These are phyloP conservation scores for Chaetomiaceae sp. DNA, from an alignment of 2,329 filamentous ascomycete genomes.

Conservation along the genomic window DNA sequence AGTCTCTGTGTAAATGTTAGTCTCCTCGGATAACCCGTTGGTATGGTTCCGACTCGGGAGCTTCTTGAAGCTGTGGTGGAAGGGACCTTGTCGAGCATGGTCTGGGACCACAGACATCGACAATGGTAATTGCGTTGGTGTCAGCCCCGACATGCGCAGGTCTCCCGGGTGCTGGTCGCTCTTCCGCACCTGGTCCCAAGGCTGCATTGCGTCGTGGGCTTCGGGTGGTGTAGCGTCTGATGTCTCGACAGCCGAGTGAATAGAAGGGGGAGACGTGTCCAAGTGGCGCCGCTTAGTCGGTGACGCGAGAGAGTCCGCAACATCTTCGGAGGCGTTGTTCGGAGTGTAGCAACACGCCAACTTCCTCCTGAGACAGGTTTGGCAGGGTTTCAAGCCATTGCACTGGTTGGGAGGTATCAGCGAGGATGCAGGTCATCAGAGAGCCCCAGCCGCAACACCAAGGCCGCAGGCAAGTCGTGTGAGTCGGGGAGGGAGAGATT, in stretches of 20 bases:
- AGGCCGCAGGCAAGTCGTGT: no score
- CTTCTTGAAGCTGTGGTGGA: slow-evolving; percentile 30
- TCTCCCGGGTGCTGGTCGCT: slow-evolving; percentile 13
- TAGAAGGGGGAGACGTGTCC: slow-evolving; percentile 26
- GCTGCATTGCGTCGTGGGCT: slow-evolving; percentile 14
- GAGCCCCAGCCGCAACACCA: not conserved
- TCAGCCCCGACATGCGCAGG: slow-evolving; percentile 20
- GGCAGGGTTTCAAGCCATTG: slow-evolving; percentile 54
- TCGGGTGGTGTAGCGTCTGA: slow-evolving; percentile 17
- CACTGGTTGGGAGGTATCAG: slow-evolving; percentile 39
- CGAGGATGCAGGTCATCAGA: slow-evolving; percentile 8
- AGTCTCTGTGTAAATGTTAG: slow-evolving; percentile 48
- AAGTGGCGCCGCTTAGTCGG: slow-evolving; percentile 35
- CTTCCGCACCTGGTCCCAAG: slow-evolving; percentile 22
- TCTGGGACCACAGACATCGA: slow-evolving; percentile 17
- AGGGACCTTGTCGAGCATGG: slow-evolving; percentile 20
- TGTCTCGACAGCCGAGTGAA: slow-evolving; percentile 19
- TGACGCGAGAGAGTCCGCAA: slow-evolving; percentile 32
- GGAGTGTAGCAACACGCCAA: slow-evolving; percentile 42
- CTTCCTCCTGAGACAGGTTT: slow-evolving; percentile 51
- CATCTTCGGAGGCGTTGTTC: slow-evolving; percentile 28
- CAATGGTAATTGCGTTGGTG: slow-evolving; percentile 13
- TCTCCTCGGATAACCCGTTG: slow-evolving; percentile 50
- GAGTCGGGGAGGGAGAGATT: no score
- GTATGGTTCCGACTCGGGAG: slow-evolving; percentile 36